Evolutionary conservation across 495 filamentous ascomycete genomes (phyloP).

Genomic region (Penicillium antarcticum): DNA sequence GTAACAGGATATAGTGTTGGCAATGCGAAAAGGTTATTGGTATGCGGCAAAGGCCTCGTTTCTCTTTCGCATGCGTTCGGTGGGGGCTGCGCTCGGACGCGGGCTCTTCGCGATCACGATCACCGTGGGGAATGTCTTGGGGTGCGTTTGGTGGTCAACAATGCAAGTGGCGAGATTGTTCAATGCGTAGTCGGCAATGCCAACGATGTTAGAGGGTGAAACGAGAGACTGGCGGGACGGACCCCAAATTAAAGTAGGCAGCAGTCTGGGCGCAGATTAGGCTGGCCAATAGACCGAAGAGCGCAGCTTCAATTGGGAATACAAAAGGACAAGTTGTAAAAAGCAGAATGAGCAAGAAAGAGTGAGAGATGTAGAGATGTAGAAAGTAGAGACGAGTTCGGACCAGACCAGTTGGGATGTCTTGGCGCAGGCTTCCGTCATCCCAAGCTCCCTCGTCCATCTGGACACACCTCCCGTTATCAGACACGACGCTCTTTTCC

Average conservation of each 20-base stretch:
- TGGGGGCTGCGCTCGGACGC: conserved; percentile 18
- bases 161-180: not conserved
- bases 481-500: conserved; percentile 4
- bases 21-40: conserved; percentile 8
- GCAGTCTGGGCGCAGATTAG: conserved; percentile 8
- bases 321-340: not conserved
- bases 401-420: conserved; percentile 22
- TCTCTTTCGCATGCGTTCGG: conserved; percentile 25
- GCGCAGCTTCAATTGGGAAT: not conserved
- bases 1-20: conserved; percentile 4
- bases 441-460: conserved; percentile 22
- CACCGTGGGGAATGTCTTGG: not conserved
- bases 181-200: not conserved
- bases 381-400: conserved; percentile 10
- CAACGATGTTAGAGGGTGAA: conserved; percentile 1
- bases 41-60: conserved; percentile 19
- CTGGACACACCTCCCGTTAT: conserved; percentile 10
- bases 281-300: not conserved
- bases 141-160: not conserved
- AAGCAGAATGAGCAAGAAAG: conserved; percentile 6
- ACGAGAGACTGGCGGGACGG: conserved; percentile 6
- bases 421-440: conserved; percentile 33
- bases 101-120: conserved; percentile 7
- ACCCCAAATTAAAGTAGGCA: conserved; percentile 8
- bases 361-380: not conserved